Evolutionary conservation across 139 green algal genomes (phyloP), one percentile per base, ranked within the genome.

Genomic region (Tetratostichococcus sp.): DNA sequence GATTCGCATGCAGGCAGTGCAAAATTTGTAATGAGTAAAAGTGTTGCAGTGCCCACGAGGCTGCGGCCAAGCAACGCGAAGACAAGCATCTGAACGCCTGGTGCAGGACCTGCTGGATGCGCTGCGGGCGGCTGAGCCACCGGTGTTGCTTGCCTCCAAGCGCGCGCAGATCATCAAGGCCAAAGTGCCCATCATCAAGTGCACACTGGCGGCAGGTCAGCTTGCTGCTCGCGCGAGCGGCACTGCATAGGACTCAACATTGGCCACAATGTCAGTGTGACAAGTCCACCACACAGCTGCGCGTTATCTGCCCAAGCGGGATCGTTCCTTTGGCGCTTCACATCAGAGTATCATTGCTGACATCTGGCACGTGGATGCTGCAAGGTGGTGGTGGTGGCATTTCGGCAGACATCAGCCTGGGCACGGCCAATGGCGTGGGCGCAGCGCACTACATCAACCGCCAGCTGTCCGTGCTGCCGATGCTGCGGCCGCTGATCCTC

Each of bases 141-240:
- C 50, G 14, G 50, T 62, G 14, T 17, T 62, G n/a, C 59, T 85
- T 23, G 39, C 78, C 23, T 32, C 34, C 4, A 67, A 70, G 33
- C 39, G 59, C 19, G 73, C 70, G 21, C 32, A 83, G 71, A 79
- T 89, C 50, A 88, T 89, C 32, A 67, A 87, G 23, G 86, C 78
- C n/a, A 74, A 71, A 26, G 86, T 94, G 30, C 90, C 90, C 58
- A 94, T 94, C 78, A 86, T 94, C 73, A 94, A 94, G 73, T 86
- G 78, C 70, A 16, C 31, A n/a, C 68, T 90, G 35, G n/a, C 30
- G 1, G 42, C 62, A 31, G 72, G 50, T 62, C 14, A 26, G 17
- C 50, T 62, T 50, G 39, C 39, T 50, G 39, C 39, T 50, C 8
- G 14, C 8, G 8, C 14, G 8, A 50, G 39, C 8, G 8, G n/a